A percentile compares a stretch with the other conserved stretches of the same genome.
These are phyloP conservation scores for Hamigera avellanea DNA, from an alignment of 495 filamentous ascomycete species.

Conservation along the genomic window DNA sequence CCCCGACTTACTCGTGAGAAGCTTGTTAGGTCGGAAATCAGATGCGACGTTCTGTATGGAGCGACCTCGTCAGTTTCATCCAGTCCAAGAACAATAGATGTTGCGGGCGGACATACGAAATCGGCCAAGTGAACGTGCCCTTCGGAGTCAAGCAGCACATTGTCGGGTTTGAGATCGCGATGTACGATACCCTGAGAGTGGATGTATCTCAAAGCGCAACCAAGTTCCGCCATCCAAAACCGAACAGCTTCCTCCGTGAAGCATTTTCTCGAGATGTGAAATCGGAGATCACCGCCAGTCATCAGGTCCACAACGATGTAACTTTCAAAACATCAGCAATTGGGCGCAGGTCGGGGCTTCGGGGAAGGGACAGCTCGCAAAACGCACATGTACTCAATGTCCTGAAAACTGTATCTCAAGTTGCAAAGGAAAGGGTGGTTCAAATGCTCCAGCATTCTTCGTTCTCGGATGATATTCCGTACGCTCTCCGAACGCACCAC, in stretches of 20 bases:
- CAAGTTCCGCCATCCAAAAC: constrained; percentile 93
- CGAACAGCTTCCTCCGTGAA: constrained; percentile 95
- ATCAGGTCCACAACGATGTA: constrained; percentile 97
- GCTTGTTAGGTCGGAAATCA: constrained; percentile 72
- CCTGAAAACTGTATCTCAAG: constrained; percentile 96
- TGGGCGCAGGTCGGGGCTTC: not conserved
- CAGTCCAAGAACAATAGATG: not conserved
- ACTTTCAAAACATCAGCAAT: constrained; percentile 36
- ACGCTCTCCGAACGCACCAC: constrained; percentile 97
- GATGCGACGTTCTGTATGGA: constrained; percentile 93
- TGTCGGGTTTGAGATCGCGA: constrained; percentile 94
- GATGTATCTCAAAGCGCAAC: constrained; percentile 84
- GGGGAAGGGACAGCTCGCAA: not conserved
- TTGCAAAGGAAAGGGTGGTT: constrained; percentile 98
- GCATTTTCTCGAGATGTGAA: constrained; percentile 95
- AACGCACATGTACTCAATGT: constrained; percentile 93
- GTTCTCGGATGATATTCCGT: constrained; percentile 92
- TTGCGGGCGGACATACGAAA: constrained; percentile 55
- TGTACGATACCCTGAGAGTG: constrained; percentile 91
- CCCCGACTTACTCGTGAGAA: constrained; percentile 88
- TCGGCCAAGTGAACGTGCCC: constrained; percentile 97
- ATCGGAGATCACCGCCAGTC: constrained; percentile 94
- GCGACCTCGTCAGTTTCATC: constrained; percentile 6
- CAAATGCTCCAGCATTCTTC: constrained; percentile 93
- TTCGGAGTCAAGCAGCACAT: constrained; percentile 84